Conservation (phyloP, 1,284 basidiomycete species). For the Vanrija sp. region DNA sequence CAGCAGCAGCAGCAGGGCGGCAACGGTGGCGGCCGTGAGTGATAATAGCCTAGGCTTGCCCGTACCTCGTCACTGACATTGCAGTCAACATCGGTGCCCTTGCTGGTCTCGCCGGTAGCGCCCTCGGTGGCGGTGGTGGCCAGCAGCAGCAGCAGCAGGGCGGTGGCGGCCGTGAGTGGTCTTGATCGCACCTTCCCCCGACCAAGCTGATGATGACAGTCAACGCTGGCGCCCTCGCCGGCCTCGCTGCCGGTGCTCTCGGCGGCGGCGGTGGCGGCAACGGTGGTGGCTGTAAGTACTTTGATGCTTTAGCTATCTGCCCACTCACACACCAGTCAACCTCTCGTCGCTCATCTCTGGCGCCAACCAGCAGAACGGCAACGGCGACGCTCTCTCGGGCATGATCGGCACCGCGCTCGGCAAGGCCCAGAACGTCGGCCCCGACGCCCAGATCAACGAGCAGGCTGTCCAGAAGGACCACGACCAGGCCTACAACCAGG, state of each 20-base stretch:
- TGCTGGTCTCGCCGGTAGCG: too few relatives aligned
- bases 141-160: conserved; percentile 10
- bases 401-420: conserved; percentile 35
- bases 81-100: too few relatives aligned
- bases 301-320: background rate
- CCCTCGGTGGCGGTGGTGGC: background rate
- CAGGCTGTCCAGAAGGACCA: conserved; percentile 57
- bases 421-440: conserved; percentile 36
- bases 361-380: conserved; percentile 40
- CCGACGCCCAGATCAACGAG: conserved; percentile 53
- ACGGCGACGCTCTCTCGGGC: conserved; percentile 34
- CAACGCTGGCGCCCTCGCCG: too few relatives aligned
- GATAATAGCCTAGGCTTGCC: background rate
- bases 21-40: background rate
- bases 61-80: background rate
- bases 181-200: background rate
- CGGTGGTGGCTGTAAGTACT: conserved; percentile 5
- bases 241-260: background rate
- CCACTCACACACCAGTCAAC: conserved; percentile 32
- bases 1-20: conserved; percentile 5
- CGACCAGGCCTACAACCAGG: conserved; percentile 55
- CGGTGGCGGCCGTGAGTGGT: background rate
- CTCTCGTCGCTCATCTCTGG: conserved; percentile 34
- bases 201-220: background rate
- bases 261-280: background rate